Percentiles rank a stretch among this genome's conserved stretches.
These are phyloP conservation scores for Fusarium sp. DNA, from an alignment of 2,329 filamentous ascomycete species.

Conservation along the genomic window DNA sequence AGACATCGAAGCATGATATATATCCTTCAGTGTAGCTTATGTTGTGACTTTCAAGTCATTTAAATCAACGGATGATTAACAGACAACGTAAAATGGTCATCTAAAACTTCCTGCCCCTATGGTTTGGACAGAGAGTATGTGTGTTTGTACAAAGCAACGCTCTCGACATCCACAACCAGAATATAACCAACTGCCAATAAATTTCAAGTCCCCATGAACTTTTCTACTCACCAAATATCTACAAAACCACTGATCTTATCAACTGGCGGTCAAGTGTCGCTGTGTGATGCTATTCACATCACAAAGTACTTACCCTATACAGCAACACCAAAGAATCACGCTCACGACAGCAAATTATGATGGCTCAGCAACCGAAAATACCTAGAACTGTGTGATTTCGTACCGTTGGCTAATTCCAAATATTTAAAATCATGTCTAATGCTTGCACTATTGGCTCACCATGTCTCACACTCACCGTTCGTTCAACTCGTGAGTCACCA, in stretches of 20 bases:
- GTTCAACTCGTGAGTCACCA: neutral
- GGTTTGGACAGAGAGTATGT: no score
- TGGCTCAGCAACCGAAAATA: neutral
- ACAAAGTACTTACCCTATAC: slow-evolving; percentile 32
- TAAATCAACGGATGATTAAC: no score
- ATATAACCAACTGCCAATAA: no score
- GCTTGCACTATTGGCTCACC: neutral
- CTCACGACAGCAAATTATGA: neutral
- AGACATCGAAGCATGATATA: no score
- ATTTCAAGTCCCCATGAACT: no score
- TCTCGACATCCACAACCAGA: no score
- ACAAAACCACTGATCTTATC: neutral
- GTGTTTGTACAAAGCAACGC: no score
- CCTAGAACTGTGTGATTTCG: neutral
- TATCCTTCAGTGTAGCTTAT: no score
- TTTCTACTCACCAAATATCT: neutral
- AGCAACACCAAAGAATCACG: neutral
- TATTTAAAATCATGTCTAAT: accelerated
- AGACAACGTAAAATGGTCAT: no score
- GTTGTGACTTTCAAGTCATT: no score
- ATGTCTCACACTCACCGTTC: neutral
- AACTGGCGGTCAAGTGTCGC: neutral
- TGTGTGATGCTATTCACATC: neutral
- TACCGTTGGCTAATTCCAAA: neutral
- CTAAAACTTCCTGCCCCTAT: no score